Evolutionary conservation across 2,329 filamentous ascomycete genomes (phyloP).

Genomic region (Raffaelea arxii): DNA sequence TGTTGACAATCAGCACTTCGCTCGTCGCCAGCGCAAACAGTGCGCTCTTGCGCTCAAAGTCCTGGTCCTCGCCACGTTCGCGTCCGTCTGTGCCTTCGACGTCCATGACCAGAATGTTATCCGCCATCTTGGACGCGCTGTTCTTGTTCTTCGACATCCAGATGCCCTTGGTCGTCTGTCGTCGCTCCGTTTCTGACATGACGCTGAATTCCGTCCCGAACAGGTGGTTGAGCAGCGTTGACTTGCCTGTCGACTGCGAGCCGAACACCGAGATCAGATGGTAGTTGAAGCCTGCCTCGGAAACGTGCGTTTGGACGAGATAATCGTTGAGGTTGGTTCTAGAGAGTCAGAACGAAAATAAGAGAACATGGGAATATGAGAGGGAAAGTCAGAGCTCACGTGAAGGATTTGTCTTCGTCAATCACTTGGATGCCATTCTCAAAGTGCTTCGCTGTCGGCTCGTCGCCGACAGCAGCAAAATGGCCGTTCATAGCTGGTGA

Average conservation of each 20-base stretch:
- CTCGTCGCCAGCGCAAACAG: conserved; percentile 95
- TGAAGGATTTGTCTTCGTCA: conserved; percentile 93
- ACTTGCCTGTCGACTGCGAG: conserved; percentile 97
- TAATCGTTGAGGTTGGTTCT: conserved; percentile 75
- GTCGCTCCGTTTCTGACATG: conserved; percentile 89
- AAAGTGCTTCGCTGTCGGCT: conserved; percentile 57
- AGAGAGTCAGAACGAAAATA: conserved; percentile 12
- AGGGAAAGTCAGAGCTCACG: conserved; percentile 47
- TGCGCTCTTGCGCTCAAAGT: conserved; percentile 97
- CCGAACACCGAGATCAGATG: conserved; percentile 98
- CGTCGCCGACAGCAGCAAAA: conserved; percentile 63
- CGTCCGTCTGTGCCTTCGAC: conserved; percentile 96
- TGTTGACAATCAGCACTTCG: conserved; percentile 96
- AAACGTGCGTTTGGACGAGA: conserved; percentile 67
- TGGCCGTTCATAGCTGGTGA: conserved; percentile 60
- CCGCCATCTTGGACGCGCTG: conserved; percentile 62
- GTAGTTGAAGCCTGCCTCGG: conserved; percentile 93
- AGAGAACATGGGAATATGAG: neutral
- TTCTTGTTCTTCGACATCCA: conserved; percentile 98
- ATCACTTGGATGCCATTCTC: conserved; percentile 96
- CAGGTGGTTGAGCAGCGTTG: conserved; percentile 88
- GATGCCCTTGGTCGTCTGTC: conserved; percentile 97
- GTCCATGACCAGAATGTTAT: conserved; percentile 98
- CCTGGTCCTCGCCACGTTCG: conserved; percentile 94
- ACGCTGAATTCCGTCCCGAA: conserved; percentile 96